Percentiles rank a stretch among this genome's conserved stretches.
Conservation (phyloP, 2,329 filamentous ascomycete genomes). For the Nemania diffusa region DNA sequence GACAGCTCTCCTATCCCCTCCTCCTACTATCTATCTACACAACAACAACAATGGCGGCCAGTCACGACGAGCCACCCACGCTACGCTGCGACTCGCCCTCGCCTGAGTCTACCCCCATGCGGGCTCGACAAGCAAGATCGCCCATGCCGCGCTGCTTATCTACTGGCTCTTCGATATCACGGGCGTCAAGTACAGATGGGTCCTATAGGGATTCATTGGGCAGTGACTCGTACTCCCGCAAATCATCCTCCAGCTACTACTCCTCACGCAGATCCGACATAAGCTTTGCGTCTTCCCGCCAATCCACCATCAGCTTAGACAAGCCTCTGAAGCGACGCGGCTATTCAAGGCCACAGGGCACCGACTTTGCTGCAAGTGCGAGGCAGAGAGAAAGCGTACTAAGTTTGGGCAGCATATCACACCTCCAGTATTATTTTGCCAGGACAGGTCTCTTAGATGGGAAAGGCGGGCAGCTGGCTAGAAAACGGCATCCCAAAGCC, state of each 20-base stretch:
- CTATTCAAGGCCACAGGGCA: conserved; percentile 88
- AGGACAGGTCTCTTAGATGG: conserved; percentile 92
- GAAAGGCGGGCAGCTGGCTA: conserved; percentile 86
- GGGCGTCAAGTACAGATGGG: conserved; percentile 63
- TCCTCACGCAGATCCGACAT: conserved; percentile 58
- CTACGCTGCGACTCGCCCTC: conserved; percentile 70
- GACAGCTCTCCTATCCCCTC: neutral
- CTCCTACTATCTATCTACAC: neutral
- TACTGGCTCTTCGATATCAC: conserved; percentile 68
- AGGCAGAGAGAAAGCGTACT: conserved; percentile 93
- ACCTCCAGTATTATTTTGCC: conserved; percentile 98
- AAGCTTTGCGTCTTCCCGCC: conserved; percentile 54
- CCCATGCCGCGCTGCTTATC: conserved; percentile 73
- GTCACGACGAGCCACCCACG: conserved; percentile 51
- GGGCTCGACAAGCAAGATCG: conserved; percentile 68
- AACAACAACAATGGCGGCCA: conserved; percentile 50
- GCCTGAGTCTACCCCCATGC: conserved; percentile 70
- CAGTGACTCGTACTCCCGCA: conserved; percentile 68
- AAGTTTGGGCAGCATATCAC: conserved; percentile 94
- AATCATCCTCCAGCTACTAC: conserved; percentile 71
- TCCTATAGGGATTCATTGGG: conserved; percentile 65
- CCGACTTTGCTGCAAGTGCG: conserved; percentile 90
- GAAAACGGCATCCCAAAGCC: conserved; percentile 71
- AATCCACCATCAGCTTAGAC: conserved; percentile 59
- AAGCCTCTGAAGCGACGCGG: conserved; percentile 70